Evolutionary conservation across 2,329 filamentous ascomycete species (phyloP), one percentile per base, ranked within the genome.

Genomic region (Talaromyces verruculosus): DNA sequence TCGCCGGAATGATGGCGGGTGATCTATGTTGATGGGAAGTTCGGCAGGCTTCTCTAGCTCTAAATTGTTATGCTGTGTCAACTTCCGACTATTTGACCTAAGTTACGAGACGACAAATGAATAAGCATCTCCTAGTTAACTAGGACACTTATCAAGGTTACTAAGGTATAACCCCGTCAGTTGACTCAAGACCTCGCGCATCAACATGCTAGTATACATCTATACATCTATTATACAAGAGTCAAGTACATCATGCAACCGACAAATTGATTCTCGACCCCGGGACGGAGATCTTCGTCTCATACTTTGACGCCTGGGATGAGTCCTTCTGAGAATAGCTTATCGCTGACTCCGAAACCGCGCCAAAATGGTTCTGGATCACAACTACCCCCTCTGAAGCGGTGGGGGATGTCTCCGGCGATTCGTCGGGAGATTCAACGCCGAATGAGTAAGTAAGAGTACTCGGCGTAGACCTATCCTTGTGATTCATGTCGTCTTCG

Each of bases 311-410:
- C 41, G 35, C 30, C 22, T 22, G 57, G 5, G 37, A 63, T 2
- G 55, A 30, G 19, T 58, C 45, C 62, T 51, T 39, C 13, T 63
- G 65, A 35, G 69, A 69, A 67, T 71, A 73, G 11, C 73, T 74
- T 59, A 80, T 77, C 19, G 75, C 74, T 55, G 77, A 78, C 64
- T 79, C 78, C 5, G 78, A 79, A 55, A 80, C 65, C 11, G 77
- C 79, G 7, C 78, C 78, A 68, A 80, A 80, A 28, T 69, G 69
- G 61, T 74, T 72, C 15, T 70, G 74, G 8, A 76, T n/a, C 17
- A 70, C 57, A 17, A 68, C 49, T 19, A 80, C 63, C 41, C 69
- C 63, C 17, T 70, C 69, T 19, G 67, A 66, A 3, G 58, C 22
- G 17, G 33, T n/a, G 10, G 64, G 1, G 39, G 58, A 19, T 7